These are phyloP conservation scores for Syncephalastrum racemosum DNA, from an alignment of 371 early-diverging fungal genomes.

Conservation along the genomic window DNA sequence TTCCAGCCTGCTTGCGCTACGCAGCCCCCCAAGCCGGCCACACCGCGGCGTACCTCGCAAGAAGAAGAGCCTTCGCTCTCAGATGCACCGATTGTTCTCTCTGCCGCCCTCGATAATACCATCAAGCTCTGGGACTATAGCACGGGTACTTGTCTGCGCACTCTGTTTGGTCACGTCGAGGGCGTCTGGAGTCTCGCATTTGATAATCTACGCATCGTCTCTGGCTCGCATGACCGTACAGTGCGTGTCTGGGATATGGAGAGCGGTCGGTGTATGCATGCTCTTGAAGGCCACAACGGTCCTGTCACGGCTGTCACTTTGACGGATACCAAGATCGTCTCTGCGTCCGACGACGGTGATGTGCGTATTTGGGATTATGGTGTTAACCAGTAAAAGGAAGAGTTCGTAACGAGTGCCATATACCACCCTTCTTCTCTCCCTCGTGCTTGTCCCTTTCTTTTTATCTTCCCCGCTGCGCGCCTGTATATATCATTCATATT, in stretches of 20 bases:
- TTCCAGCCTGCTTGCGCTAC: constrained; percentile 22
- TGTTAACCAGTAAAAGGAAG: constrained; percentile 1
- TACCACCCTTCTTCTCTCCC: too few relatives aligned
- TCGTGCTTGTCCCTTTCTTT: too few relatives aligned
- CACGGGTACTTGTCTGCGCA: constrained; percentile 78
- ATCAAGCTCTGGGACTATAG: constrained; percentile 85
- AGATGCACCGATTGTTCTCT: constrained; percentile 66
- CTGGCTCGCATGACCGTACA: constrained; percentile 87
- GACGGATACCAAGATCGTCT: constrained; percentile 85
- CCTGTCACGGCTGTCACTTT: constrained; percentile 78
- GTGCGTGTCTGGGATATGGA: constrained; percentile 96
- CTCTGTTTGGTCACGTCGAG: constrained; percentile 89
- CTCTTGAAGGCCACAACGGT: constrained; percentile 65
- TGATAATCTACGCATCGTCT: constrained; percentile 88
- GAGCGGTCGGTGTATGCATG: constrained; percentile 77
- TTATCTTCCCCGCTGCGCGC: too few relatives aligned
- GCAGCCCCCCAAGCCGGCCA: constrained; percentile 1
- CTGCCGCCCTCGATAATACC: constrained; percentile 88
- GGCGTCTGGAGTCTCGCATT: constrained; percentile 90
- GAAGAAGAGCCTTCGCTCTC: constrained; percentile 11
- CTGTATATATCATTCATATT: too few relatives aligned
- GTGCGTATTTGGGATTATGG: constrained; percentile 82
- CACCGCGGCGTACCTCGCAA: not conserved
- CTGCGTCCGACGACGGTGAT: constrained; percentile 84
- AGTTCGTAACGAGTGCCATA: too few relatives aligned